Evolutionary conservation across 108 stramenopile species (phyloP), one percentile per base, ranked within the genome.

Genomic region (Schizochytrium sp.): DNA sequence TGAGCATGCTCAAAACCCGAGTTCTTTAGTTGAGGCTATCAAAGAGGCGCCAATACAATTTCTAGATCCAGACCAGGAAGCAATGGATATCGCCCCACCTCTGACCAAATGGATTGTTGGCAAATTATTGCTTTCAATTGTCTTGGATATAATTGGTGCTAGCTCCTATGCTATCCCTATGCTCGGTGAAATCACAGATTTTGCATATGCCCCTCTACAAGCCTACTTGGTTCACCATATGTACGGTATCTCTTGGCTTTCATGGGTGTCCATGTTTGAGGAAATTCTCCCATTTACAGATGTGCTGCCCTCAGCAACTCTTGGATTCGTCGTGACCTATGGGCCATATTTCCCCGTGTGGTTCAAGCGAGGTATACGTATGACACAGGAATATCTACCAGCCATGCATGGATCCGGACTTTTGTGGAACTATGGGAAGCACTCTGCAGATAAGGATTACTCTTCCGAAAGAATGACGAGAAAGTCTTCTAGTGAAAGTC

Each of bases 231-330:
- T 83, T 28, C 76, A 83, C 15, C 76, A 83, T 7, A 49, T 83
- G 76, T 83, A 83, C 53, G 76, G 53, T 38, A 40, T 83, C 50
- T 17, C 76, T 10, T 55, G 47, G 76, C 76, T 83, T 2, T 83
- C 76, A 1, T 83, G 76, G 76, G 3, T 83, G 45, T 49, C 50
- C 3, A 17, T 83, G 10, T 13, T 50, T 42, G 76, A 83, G 76
- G 76, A 83, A 53, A 10, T 83, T 0, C 47, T 83, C n/a, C 76
- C 76, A 13, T 83, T 83, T 42, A 83, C 76, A 1, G 76, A 83
- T 40, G 47, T 83, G 5, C 47, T 83, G 28, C 76, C 76, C 45
- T 55, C 76, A 8, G 76, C 76, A 0, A 40, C 76, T 17, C 49
- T 83, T 42, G 76, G 76, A 47, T 83, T 49, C 50, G 10, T 83